Evolutionary conservation across 202 grass and related monocot species (phyloP).

Genomic region (Digitaria exilis): DNA sequence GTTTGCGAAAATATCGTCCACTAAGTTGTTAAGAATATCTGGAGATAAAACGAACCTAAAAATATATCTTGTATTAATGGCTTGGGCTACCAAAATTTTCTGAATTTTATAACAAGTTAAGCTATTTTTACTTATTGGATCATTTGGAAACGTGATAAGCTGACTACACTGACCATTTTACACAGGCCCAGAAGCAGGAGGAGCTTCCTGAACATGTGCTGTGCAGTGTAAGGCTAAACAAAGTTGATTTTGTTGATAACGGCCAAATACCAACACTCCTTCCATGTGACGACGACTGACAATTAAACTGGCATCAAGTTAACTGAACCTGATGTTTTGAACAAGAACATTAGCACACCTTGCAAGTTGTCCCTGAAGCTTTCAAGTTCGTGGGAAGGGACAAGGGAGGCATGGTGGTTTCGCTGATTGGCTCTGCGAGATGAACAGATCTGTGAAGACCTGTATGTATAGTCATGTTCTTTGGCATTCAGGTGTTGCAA

Average conservation of each 20-base stretch:
- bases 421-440: not conserved
- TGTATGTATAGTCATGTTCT: constrained; percentile 40
- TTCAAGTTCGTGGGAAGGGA: not conserved
- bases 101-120: not conserved
- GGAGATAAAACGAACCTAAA: not conserved
- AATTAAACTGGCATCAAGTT: constrained; percentile 5
- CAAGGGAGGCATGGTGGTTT: not conserved
- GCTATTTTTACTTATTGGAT: not conserved
- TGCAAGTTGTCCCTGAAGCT: not conserved
- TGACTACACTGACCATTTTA: constrained; percentile 31
- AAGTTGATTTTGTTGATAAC: constrained; percentile 70
- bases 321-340: constrained; percentile 17
- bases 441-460: constrained; percentile 28
- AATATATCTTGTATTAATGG: not conserved
- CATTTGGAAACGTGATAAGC: constrained; percentile 8
- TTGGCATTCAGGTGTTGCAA: constrained; percentile 17
- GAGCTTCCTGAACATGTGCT: constrained; percentile 88
- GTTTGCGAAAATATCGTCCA: too few species aligned
- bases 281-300: constrained; percentile 62
- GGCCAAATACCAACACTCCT: constrained; percentile 87
- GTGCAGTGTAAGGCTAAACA: constrained; percentile 93
- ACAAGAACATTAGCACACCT: not conserved
- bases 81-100: not conserved
- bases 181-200: constrained; percentile 93
- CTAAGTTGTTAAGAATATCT: not conserved